phyloP scores from a whole-genome alignment of 306 rosid genomes.

The Lithocarpus polystachyus region DNA sequence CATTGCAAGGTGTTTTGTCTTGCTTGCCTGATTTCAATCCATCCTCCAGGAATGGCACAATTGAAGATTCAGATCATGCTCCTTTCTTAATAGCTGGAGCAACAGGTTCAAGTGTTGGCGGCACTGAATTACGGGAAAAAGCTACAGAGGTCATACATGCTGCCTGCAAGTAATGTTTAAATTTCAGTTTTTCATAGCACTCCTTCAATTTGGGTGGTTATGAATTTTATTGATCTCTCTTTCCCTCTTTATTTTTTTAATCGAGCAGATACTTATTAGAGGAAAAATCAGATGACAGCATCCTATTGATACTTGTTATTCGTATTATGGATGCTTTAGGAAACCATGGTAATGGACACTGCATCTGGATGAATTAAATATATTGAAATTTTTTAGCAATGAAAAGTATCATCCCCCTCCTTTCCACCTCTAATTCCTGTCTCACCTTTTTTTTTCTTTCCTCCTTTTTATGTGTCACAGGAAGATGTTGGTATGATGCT shows the following conservation, averaged over 20 bases:
- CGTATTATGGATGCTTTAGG: constrained; percentile 95
- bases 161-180: constrained; percentile 80
- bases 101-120: constrained; percentile 80
- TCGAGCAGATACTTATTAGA: constrained; percentile 70
- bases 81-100: constrained; percentile 92
- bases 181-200: constrained; percentile 10
- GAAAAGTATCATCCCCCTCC: neutral
- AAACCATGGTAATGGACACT: constrained; percentile 70
- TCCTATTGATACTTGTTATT: constrained; percentile 73
- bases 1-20: constrained; percentile 93
- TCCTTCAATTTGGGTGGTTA: constrained; percentile 21
- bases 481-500: constrained; percentile 86
- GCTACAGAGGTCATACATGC: constrained; percentile 79
- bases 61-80: constrained; percentile 47
- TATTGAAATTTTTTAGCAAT: neutral
- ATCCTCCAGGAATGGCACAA: constrained; percentile 56
- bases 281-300: constrained; percentile 92
- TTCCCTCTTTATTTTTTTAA: neutral
- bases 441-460: neutral
- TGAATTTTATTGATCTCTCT: constrained; percentile 23
- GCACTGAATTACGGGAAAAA: constrained; percentile 76
- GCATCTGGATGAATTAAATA: neutral
- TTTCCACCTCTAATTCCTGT: neutral
- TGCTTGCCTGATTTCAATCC: constrained; percentile 96
- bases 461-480: constrained; percentile 30